Evolutionary conservation across 805 yeast genomes (phyloP).

Genomic region (Maudiozyma serrabonitensis): DNA sequence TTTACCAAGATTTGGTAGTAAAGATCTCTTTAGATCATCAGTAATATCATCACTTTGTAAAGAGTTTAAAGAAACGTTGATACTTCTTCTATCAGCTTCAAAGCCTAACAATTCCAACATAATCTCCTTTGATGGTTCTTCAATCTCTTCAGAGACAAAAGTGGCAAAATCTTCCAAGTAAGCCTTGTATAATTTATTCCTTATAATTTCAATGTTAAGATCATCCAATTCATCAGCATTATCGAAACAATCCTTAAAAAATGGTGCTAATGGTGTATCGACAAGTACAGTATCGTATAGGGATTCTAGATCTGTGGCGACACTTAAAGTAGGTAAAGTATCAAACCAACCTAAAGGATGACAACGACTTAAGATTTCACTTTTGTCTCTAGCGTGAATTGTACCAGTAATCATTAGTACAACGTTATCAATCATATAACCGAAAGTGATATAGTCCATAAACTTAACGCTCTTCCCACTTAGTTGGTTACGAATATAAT

Average conservation of each 20-base stretch:
- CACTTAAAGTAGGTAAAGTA: slow-evolving; percentile 87
- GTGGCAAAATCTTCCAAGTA: slow-evolving; percentile 78
- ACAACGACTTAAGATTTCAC: slow-evolving; percentile 80
- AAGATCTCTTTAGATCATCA: slow-evolving; percentile 63
- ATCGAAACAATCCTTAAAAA: slow-evolving; percentile 82
- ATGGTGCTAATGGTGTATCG: slow-evolving; percentile 96
- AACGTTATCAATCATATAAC: slow-evolving; percentile 97
- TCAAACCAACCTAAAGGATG: slow-evolving; percentile 99
- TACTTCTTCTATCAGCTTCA: slow-evolving; percentile 92
- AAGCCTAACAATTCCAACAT: slow-evolving; percentile 72
- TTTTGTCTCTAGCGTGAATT: slow-evolving; percentile 83
- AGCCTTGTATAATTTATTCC: slow-evolving; percentile 87
- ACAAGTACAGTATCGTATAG: slow-evolving; percentile 84
- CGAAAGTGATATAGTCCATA: slow-evolving; percentile 87
- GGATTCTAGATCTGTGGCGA: slow-evolving; percentile 92
- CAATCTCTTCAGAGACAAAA: slow-evolving; percentile 53
- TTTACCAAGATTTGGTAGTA: slow-evolving; percentile 78
- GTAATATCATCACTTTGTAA: slow-evolving; percentile 35
- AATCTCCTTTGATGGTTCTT: slow-evolving; percentile 69
- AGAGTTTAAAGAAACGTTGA: slow-evolving; percentile 85
- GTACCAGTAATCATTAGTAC: slow-evolving; percentile 95
- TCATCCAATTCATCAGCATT: slow-evolving; percentile 85
- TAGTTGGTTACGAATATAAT: slow-evolving; percentile 75
- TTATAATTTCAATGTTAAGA: slow-evolving; percentile 85
- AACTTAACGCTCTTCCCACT: slow-evolving; percentile 71